Evolutionary conservation across 129 eudicot species (phyloP), one percentile per base, ranked within the genome.

Genomic region (Chrysanthemum lavandulifolium): DNA sequence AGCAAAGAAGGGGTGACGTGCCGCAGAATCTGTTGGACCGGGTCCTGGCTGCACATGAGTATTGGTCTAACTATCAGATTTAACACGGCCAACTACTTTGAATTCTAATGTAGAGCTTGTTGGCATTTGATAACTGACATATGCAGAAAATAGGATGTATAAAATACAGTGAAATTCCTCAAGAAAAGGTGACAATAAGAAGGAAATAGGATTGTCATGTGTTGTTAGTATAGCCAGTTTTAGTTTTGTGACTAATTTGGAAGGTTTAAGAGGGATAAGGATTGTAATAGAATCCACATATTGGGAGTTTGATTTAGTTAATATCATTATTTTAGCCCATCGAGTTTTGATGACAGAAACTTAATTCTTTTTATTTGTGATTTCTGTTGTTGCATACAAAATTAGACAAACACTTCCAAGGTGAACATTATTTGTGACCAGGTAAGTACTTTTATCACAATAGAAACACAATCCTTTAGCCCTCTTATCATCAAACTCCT

Each of bases 1-100:
- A 92, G 71, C 97, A 92, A 79, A 82, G 97, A 67, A 80, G 97
- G 74, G 97, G 97, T 10, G 91, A 89, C 94, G 91, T 92, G 45
- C 97, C 96, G 1, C 97, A 92, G 65, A 86, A 83, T 58, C 88
- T 92, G 13, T 67, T 92, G 77, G 96, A 92, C 83, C 78, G 97
- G 8, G 96, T 89, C 49, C 78, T 89, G 67, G 71, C 86, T 23
- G 96, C 91, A 50, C 96, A 92, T 64, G 83, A 79, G 19, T 84
- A 81, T 78, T 86, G 97, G 97, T 84, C 91, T 67, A 87, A 69
- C 36, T 86, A 87, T 77, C 91, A 90, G 76, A 69, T 80, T 63
- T 83, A 85, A 83, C 90, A 82, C 21, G 87, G 81, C 27, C 88
- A 82, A 45, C 80, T 88, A 15, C 86, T 83, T 67, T 73, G 68